phyloP scores from a whole-genome alignment of 805 yeast genomes.

The Schizosaccharomyces lindneri region DNA sequence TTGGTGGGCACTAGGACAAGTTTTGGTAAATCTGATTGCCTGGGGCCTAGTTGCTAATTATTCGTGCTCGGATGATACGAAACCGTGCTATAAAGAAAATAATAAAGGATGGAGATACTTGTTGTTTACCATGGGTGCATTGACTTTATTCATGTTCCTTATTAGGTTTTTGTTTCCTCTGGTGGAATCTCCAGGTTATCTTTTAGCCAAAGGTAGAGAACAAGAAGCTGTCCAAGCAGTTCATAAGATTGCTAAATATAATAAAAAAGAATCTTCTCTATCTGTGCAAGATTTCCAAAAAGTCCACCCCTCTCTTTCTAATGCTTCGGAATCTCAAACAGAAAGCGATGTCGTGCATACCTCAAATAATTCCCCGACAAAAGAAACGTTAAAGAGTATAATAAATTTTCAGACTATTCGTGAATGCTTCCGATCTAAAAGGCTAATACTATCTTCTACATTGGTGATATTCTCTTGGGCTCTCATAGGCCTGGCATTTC shows the following conservation, averaged over 20 bases:
- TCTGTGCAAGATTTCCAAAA: conserved; percentile 24
- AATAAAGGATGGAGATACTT: conserved; percentile 43
- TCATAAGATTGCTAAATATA: conserved; percentile 25
- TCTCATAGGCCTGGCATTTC: conserved; percentile 28
- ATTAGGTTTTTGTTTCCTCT: conserved; percentile 23
- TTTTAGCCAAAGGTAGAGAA: conserved; percentile 27
- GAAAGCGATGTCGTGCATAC: neutral
- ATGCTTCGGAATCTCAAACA: conserved; percentile 2
- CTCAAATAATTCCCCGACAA: neutral
- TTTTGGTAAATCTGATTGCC: conserved; percentile 25
- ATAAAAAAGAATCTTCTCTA: conserved; percentile 19
- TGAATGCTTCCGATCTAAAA: conserved; percentile 23
- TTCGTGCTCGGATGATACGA: conserved; percentile 16
- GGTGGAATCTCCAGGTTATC: conserved; percentile 32
- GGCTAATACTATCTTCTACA: conserved; percentile 21
- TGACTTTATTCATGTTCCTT: conserved; percentile 25
- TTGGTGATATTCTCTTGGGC: conserved; percentile 30
- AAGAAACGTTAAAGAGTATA: neutral
- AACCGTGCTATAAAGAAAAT: conserved; percentile 4
- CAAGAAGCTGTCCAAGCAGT: conserved; percentile 23
- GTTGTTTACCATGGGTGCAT: conserved; percentile 28
- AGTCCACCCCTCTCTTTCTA: conserved; percentile 5
- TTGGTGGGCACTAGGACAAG: conserved; percentile 43
- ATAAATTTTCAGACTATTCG: conserved; percentile 16
- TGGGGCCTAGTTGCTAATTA: conserved; percentile 31